Base-by-base conservation (phyloP, 345 rosid species). In the Brassica rapa region DNA sequence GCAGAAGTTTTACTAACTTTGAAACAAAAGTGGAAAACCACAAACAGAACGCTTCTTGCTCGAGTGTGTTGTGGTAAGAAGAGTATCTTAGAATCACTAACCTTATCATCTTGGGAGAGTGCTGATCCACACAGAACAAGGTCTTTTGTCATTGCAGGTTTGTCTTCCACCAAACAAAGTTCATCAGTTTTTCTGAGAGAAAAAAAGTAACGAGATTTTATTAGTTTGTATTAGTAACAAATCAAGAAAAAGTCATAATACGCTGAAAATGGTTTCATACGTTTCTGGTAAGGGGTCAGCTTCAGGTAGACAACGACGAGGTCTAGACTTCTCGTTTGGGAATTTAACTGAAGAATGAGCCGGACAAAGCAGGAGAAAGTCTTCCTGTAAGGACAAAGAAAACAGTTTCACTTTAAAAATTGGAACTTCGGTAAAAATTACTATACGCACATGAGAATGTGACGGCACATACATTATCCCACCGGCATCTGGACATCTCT, bases 121-220 rank as follows among this genome's bases (percentile, higher is more conserved):
- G 93, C 93, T 80, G 98, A 91, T 83, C 96, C 98, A 86, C 98
- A 90, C 23, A 94, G 82, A 63, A 87, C 86, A 88, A 86, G 29
- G 37, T 84, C 81, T 49, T 86, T 84, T 60, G 79, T 82, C 32
- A 71, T 72, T 37, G 32, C 79, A 8, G 73, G 73, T 8, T 66
- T 78, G 27, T 77, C 76, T 30, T 60, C 68, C 78, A 78, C 79
- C 69, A 39, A 39, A 71, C 77, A 77, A 53, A 80, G 73, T 66
- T 80, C 81, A 24, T 24, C 78, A 7, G 79, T 61, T 43, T 66
- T 67, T 71, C 97, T 93, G 93, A 43, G 51, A 15, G 5, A 39
- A 11, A 57, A 16, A 16, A 53, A 14, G 49, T 51, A 27, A 68
- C 3, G 32, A 0, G 11, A 39, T 9, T 63, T 71, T 95, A 49